Evolutionary conservation across 441 rosid genomes (phyloP).

Genomic region (Eruca vesicaria): DNA sequence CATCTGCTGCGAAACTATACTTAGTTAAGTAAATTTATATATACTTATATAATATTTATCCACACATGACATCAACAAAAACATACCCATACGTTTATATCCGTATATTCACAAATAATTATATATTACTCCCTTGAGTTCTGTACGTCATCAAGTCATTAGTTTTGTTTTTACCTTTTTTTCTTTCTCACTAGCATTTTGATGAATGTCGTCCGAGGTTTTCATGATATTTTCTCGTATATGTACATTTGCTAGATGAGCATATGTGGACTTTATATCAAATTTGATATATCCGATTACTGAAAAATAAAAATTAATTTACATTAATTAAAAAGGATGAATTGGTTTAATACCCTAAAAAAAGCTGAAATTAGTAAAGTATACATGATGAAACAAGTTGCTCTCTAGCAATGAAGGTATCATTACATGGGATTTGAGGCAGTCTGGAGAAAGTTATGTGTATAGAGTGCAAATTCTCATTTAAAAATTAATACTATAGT

Average conservation of each 20-base stretch:
- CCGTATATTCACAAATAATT: neutral
- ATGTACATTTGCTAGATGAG: neutral
- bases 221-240: neutral
- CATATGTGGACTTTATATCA: neutral
- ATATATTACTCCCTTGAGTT: slow-evolving; percentile 7
- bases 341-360: too few relatives aligned
- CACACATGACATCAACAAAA: slow-evolving; percentile 11
- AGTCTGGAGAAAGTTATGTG: too few relatives aligned
- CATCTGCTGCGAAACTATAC: slow-evolving; percentile 33
- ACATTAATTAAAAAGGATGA: too few relatives aligned
- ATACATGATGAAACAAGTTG: too few relatives aligned
- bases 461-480: too few relatives aligned
- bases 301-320: neutral
- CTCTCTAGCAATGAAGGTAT: too few relatives aligned
- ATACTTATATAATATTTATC: slow-evolving; percentile 9
- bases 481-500: too few relatives aligned
- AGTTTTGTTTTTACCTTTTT: neutral
- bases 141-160: slow-evolving; percentile 5
- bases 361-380: too few relatives aligned
- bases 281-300: neutral
- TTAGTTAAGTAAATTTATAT: slow-evolving; percentile 17
- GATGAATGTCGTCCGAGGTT: slow-evolving; percentile 7
- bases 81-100: slow-evolving; percentile 11
- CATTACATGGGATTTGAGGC: too few relatives aligned
- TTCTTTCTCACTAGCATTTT: neutral